These are phyloP conservation scores for Exserohilum rostratum DNA, from an alignment of 2,329 filamentous ascomycete species.

Conservation along the genomic window DNA sequence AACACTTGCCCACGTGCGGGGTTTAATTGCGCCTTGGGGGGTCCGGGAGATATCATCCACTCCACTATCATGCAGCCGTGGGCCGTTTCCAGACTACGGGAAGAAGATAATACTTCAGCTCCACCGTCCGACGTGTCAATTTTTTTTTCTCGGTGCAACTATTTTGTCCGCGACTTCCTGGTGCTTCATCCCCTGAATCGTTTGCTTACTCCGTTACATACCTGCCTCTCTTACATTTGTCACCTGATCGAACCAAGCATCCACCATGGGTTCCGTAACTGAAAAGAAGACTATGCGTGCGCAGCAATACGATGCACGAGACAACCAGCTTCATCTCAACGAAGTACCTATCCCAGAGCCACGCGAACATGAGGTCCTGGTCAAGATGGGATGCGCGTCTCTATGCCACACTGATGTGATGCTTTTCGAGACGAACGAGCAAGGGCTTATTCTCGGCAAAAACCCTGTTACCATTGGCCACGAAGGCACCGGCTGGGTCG, in stretches of 20 bases:
- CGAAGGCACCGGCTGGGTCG: slow-evolving; percentile 40
- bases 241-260: neutral
- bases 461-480: slow-evolving; percentile 45
- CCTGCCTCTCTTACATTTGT: neutral
- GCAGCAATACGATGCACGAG: slow-evolving; percentile 41
- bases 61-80: slow-evolving; percentile 10
- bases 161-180: neutral
- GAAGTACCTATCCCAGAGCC: slow-evolving; percentile 54
- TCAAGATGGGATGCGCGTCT: slow-evolving; percentile 49
- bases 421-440: slow-evolving; percentile 45
- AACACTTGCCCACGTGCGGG: slow-evolving; percentile 2
- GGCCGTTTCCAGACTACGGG: slow-evolving; percentile 14
- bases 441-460: slow-evolving; percentile 38
- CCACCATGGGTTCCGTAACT: slow-evolving; percentile 22
- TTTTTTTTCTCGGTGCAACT: slow-evolving; percentile 1
- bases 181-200: neutral
- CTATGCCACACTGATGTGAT: slow-evolving; percentile 51
- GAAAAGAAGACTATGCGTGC: slow-evolving; percentile 33
- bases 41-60: slow-evolving; percentile 19
- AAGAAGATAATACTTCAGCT: slow-evolving; percentile 5
- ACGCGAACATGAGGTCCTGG: slow-evolving; percentile 49
- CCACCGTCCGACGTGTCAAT: slow-evolving; percentile 1
- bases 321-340: slow-evolving; percentile 51
- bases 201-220: neutral
- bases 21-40: neutral